Base-by-base conservation (phyloP, 2,329 filamentous ascomycete genomes). In the Byssoonygena ceratinophila region DNA sequence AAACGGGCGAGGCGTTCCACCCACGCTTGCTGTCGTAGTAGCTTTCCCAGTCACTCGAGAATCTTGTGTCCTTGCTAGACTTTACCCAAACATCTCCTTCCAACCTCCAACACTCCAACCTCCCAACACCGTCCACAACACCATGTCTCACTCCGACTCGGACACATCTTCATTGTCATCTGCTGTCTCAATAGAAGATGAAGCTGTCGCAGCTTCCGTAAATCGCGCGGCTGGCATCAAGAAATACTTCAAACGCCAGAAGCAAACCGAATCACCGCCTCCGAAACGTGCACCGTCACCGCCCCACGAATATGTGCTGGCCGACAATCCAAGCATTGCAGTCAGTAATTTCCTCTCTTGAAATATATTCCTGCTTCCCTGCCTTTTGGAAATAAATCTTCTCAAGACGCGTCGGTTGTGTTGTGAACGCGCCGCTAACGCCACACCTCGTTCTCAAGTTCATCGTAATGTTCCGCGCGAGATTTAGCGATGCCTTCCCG, bases 391-490 rank as follows among this genome's bases (percentile, higher is more conserved):
- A 32, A 22, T 34, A 12, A 12, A 14, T 40, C 12, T 50, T 48
- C 18, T 49, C 18, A 23, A 45, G 40, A 53, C 64, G 65, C 63
- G 52, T 54, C 69, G 62, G 54, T 59, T 56, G 61, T 57, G 57
- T 54, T 53, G 60, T 52, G 59, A 64, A 63, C 60, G 61, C 60
- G 56, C 63, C 58, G 61, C 65, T 70, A 55, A 69, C 60, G 52
- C 54, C 58, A 63, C 63, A 63, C 60, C 52, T 45, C 41, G n/a
- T n/a, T 52, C 55, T 43, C 14, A 64, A 96, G 88, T 96, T 98
- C 72, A 87, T 98, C 69, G 88, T 97, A 60, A 96, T 95, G 87
- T 98, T 97, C 72, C 83, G 91, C 68, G 85, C 86, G 69, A 87
- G 92, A 64, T 97, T 98, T 70, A 83, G 79, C 71, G 89, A 95